phyloP scores from a whole-genome alignment of 345 rosid species.

The Turritis glabra region DNA sequence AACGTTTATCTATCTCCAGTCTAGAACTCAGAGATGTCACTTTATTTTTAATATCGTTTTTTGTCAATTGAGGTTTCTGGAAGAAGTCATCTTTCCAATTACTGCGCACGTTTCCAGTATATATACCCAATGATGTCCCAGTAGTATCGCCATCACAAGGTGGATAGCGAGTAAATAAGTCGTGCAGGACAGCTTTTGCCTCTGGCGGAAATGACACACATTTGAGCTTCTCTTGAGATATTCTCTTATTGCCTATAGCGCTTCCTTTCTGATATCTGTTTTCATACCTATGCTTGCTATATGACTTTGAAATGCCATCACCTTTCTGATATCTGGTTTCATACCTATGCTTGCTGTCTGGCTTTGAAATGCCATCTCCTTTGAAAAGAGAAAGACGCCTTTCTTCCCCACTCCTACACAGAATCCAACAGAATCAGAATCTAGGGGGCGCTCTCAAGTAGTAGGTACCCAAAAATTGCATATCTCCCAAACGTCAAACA shows the following conservation, averaged over 20 bases:
- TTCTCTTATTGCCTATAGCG: slow-evolving; percentile 4
- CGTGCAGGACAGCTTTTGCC: slow-evolving; percentile 56
- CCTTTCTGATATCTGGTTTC: no score
- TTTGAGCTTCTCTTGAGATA: slow-evolving; percentile 32
- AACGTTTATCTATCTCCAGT: slow-evolving; percentile 45
- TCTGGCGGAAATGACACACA: slow-evolving; percentile 56
- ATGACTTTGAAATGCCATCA: not conserved
- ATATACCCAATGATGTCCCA: slow-evolving; percentile 36
- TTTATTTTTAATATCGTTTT: slow-evolving; percentile 48
- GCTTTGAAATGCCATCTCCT: no score
- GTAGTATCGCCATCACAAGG: slow-evolving; percentile 62
- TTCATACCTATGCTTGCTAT: not conserved
- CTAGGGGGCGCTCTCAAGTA: not conserved
- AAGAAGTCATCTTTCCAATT: slow-evolving; percentile 62
- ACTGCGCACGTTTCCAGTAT: slow-evolving; percentile 40
- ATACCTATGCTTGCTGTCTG: not conserved
- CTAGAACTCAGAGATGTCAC: slow-evolving; percentile 53
- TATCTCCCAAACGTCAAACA: not conserved
- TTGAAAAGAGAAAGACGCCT: slow-evolving; percentile 60
- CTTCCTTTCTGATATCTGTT: not conserved
- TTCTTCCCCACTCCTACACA: slow-evolving; percentile 55
- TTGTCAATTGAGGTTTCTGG: slow-evolving; percentile 53
- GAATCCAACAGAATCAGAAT: slow-evolving; percentile 32
- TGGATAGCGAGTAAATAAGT: slow-evolving; percentile 70
- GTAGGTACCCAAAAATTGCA: not conserved